Base-by-base conservation (phyloP, 2,329 filamentous ascomycete genomes). In the Aspergillus viridinutans region DNA sequence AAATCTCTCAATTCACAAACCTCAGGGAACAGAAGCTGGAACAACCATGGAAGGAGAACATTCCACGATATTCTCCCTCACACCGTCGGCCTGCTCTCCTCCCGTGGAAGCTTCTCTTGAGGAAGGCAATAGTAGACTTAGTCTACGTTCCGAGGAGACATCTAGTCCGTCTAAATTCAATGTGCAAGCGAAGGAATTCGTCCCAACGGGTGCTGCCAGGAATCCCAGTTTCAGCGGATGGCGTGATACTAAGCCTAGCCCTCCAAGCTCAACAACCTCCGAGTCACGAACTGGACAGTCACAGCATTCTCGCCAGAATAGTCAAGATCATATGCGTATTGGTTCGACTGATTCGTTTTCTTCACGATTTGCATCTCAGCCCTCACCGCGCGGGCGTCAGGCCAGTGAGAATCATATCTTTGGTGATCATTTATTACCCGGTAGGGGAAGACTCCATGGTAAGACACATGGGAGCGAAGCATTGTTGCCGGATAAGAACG, bases 361-460 rank as follows among this genome's bases (percentile, higher is more conserved):
- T 17, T 6, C 21, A 14, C 9, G 23, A 6, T 12, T 20, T 12
- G 25, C 9, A 10, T 20, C n/a, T 12, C 43, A 26, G 21, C 23
- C 12, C 43, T 1, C 20, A 47, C 43, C 21, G 12, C 2, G 23
- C 43, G 21, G 21, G 3, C 21, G 21, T 47, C 20, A 26, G 43
- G 21, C 25, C 17, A 47, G 21, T 48, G 20, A 17, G 4, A 20
- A 12, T 20, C 53, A 52, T 53, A 53, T 61, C 42, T 58, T 67
- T 49, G 67, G 67, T 7, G 57, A 66, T 42, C 64, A 69, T 58
- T 48, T 65, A n/a, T 58, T 68, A 3, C 67, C 66, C 38, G 64
- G 67, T 17, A 56, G 57, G 45, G 29, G 20, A 47, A 28, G 23
- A 21, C 10, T 29, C n/a, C 20, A 40, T 12, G 28, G n/a, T 23